Base-by-base conservation (phyloP, 805 yeast species). In the Clavispora phyllophila region DNA sequence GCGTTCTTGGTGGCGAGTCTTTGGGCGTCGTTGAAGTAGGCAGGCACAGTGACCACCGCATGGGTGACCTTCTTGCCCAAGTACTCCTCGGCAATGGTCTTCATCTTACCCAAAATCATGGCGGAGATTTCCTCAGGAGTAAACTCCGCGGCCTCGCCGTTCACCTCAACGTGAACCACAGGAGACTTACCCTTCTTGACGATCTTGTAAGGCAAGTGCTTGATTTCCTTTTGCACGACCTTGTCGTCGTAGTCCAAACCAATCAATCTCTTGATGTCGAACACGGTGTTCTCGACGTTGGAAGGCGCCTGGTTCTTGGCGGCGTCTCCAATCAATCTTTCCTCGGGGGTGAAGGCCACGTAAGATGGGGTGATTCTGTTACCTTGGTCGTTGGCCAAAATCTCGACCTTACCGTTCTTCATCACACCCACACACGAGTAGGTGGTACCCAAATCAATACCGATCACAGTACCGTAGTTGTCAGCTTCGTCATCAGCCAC, bases 301-400 rank as follows among this genome's bases (percentile, higher is more conserved):
- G 89, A 81, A 44, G 96, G 90, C 51, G 96, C 96, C 75, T 89
- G 97, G 72, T 90, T 89, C 83, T 89, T 89, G 53, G 96, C 97
- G 55, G 96, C 91, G 68, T 88, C 96, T 73, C 96, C 96, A 61
- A 88, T 87, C 60, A 88, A 76, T 73, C 96, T 82, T 76, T 89
- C 97, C 43, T 85, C 79, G 55, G 85, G 93, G 42, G 96, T 87
- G 76, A 89, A 89, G 34, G 96, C 96, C 44, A 90, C 97, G 65
- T 84, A 90, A 25, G 96, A 90, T 45, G 97, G 96, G 44, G 97
- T 90, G 47, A 90, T 89, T 79, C 97, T 87, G 81, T 89, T 89
- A 82, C 97, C 97, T 77, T 89, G 97, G 70, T 90, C 97, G 67
- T 89, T 89, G 61, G 97, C 96, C 64, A 89, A 86, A 68, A 89